These are phyloP conservation scores for Otatea glauca DNA, from an alignment of 176 grass and related monocot genomes.

Conservation along the genomic window DNA sequence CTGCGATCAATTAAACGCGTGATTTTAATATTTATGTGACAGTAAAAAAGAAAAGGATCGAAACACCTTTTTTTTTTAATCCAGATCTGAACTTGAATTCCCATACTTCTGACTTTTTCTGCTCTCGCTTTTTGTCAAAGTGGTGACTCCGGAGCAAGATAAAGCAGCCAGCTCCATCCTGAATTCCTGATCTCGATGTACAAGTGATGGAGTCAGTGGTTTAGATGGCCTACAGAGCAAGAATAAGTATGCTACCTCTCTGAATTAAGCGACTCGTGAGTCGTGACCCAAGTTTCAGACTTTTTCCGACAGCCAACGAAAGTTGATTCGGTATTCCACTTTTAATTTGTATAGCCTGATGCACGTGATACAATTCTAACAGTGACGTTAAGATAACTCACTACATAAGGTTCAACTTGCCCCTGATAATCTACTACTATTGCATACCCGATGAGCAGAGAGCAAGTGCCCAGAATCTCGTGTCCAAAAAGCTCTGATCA, in stretches of 20 bases:
- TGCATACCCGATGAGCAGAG: too few species aligned
- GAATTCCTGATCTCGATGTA: neutral
- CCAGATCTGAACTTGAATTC: neutral
- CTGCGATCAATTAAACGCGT: too few species aligned
- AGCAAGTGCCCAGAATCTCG: neutral
- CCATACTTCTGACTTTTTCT: neutral
- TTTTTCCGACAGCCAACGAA: constrained; percentile 16
- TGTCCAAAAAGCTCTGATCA: neutral
- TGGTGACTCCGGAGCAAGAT: neutral
- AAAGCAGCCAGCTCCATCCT: neutral
- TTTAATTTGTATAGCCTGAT: neutral
- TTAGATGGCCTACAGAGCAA: constrained; percentile 28
- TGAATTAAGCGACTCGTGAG: neutral
- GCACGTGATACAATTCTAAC: neutral
- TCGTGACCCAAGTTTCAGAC: neutral
- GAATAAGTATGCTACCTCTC: neutral
- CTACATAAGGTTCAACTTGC: too few species aligned
- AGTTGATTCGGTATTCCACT: neutral
- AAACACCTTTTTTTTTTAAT: neutral
- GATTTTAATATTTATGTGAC: too few species aligned
- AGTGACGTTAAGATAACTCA: neutral
- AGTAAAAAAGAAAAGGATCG: too few species aligned
- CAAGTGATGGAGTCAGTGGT: neutral
- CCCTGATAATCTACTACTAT: neutral
- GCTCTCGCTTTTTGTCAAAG: neutral